A percentile compares a stretch with the other conserved stretches of the same genome.
These are phyloP conservation scores for Cladophialophora exuberans DNA, from an alignment of 2,329 filamentous ascomycete genomes.

Conservation along the genomic window DNA sequence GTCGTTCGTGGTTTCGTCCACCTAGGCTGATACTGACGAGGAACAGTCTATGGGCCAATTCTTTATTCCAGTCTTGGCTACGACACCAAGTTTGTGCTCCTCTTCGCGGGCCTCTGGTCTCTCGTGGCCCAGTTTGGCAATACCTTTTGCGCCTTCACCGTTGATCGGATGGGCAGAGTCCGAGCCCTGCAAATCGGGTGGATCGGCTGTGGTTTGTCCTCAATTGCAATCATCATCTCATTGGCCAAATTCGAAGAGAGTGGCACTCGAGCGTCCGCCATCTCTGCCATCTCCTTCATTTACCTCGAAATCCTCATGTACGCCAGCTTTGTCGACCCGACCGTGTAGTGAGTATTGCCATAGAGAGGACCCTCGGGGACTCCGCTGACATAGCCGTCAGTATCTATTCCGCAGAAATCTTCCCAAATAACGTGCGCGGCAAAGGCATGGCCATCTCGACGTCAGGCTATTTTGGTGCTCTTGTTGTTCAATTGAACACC, in stretches of 20 bases:
- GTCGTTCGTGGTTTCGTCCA: not conserved
- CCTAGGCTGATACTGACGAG: not conserved
- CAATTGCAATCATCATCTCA: constrained; percentile 17
- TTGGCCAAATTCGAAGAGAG: constrained; percentile 19
- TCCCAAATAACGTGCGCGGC: constrained; percentile 63
- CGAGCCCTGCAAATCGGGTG: constrained; percentile 22
- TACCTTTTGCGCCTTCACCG: constrained; percentile 14
- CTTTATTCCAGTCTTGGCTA: constrained; percentile 38
- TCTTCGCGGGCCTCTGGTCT: constrained; percentile 36
- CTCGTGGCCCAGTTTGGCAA: constrained; percentile 15
- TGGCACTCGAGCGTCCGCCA: constrained; percentile 13
- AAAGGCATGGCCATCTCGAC: constrained; percentile 67
- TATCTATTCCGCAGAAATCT: constrained; percentile 65
- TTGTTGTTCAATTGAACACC: constrained; percentile 22
- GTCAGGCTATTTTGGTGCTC: constrained; percentile 54
- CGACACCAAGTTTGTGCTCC: constrained; percentile 34
- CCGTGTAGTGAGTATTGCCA: constrained; percentile 26
- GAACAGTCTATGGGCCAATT: constrained; percentile 29
- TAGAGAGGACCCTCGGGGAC: too few relatives aligned
- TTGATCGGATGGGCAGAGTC: constrained; percentile 38
- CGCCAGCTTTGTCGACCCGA: constrained; percentile 26
- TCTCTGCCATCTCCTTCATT: constrained; percentile 25
- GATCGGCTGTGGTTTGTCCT: constrained; percentile 12
- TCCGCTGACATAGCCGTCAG: not conserved
- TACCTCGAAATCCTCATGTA: constrained; percentile 17